phyloP scores from a whole-genome alignment of 345 rosid genomes.

The Combretum micranthum region DNA sequence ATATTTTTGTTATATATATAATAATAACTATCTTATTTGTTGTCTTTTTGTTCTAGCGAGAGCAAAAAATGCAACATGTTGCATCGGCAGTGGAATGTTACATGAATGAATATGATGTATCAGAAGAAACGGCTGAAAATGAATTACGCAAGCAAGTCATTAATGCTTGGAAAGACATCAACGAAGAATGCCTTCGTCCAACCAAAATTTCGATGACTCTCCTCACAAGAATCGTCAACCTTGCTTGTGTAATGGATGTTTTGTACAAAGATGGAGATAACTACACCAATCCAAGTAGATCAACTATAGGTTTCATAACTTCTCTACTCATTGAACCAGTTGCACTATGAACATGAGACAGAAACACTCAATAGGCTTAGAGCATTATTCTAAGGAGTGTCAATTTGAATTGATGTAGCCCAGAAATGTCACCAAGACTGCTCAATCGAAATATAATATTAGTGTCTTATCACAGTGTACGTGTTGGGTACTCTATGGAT shows the following conservation, averaged over 20 bases:
- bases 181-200: constrained; percentile 8
- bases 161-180: constrained; percentile 20
- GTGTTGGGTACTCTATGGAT: too few relatives aligned
- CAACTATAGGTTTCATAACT: constrained; percentile 7
- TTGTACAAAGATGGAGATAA: constrained; percentile 15
- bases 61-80: constrained; percentile 5
- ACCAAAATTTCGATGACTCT: constrained; percentile 5
- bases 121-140: constrained; percentile 4
- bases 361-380: background rate
- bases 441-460: too few relatives aligned
- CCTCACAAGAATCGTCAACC: constrained; percentile 9
- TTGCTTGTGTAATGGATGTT: constrained; percentile 13
- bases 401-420: too few relatives aligned
- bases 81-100: constrained; percentile 10
- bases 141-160: constrained; percentile 6
- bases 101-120: constrained; percentile 4
- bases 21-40: too few relatives aligned
- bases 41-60: background rate
- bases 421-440: too few relatives aligned
- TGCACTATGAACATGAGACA: background rate
- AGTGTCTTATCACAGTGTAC: too few relatives aligned
- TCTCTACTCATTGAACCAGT: constrained; percentile 13
- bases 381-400: too few relatives aligned
- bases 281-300: constrained; percentile 8
- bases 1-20: too few relatives aligned